These are phyloP conservation scores for Tolypocladium tundrense DNA, from an alignment of 2,329 filamentous ascomycete genomes.

Conservation along the genomic window DNA sequence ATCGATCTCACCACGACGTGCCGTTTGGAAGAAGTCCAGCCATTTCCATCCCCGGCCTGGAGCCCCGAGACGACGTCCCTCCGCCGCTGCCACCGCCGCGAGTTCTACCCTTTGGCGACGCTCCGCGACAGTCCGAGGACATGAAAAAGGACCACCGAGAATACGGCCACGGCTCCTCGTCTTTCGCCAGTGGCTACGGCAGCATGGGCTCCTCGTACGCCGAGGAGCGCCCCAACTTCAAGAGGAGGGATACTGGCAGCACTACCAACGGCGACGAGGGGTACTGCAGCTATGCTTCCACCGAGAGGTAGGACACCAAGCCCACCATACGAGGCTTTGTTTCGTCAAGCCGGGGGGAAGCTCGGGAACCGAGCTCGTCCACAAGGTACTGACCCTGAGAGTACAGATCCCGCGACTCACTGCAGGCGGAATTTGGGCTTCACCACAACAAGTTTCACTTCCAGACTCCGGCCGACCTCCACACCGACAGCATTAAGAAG, in stretches of 20 bases:
- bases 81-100: conserved; percentile 37
- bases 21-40: conserved; percentile 23
- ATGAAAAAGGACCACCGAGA: conserved; percentile 18
- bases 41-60: conserved; percentile 32
- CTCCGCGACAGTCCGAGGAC: conserved; percentile 18
- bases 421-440: conserved; percentile 31
- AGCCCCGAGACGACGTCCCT: conserved; percentile 23
- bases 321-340: neutral
- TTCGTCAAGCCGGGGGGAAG: neutral
- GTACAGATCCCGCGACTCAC: conserved; percentile 30
- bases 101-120: conserved; percentile 23
- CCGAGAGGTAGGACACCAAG: conserved; percentile 20
- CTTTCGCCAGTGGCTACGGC: conserved; percentile 27
- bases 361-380: neutral
- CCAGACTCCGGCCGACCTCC: conserved; percentile 32
- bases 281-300: conserved; percentile 31
- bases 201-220: conserved; percentile 25
- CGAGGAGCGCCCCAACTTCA: conserved; percentile 24
- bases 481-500: conserved; percentile 42
- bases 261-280: conserved; percentile 28
- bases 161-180: conserved; percentile 14
- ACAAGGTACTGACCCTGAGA: conserved; percentile 1
- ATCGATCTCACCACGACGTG: conserved; percentile 19
- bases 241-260: conserved; percentile 18
- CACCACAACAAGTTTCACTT: conserved; percentile 41